These are phyloP conservation scores for Bipolaris oryzae DNA, from an alignment of 2,329 filamentous ascomycete species.

Conservation along the genomic window DNA sequence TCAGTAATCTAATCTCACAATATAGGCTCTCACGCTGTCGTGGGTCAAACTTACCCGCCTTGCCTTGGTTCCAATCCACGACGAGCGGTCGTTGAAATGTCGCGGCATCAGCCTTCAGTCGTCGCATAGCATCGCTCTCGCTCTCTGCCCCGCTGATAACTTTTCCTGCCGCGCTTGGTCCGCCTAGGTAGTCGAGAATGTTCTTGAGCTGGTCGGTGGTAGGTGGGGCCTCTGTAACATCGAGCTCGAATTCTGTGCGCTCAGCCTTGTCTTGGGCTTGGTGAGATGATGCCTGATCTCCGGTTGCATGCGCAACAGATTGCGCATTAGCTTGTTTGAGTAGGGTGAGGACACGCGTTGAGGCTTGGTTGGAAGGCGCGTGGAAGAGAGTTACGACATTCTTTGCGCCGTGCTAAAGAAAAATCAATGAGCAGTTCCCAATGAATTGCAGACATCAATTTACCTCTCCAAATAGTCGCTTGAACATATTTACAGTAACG, in stretches of 20 bases:
- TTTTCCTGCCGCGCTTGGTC: conserved; percentile 60
- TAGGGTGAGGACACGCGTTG: conserved; percentile 72
- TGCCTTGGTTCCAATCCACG: conserved; percentile 95
- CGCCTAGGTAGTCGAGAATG: conserved; percentile 81
- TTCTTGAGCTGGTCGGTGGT: conserved; percentile 82
- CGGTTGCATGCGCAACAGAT: conserved; percentile 69
- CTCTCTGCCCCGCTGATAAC: conserved; percentile 76
- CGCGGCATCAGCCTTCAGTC: conserved; percentile 71
- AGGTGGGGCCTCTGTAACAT: conserved; percentile 79
- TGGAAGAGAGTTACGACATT: conserved; percentile 98
- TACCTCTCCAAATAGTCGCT: conserved; percentile 57
- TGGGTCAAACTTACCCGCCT: conserved; percentile 61
- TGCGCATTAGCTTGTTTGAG: conserved; percentile 81
- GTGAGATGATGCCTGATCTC: conserved; percentile 75
- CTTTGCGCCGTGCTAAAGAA: conserved; percentile 53
- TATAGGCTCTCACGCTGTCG: not conserved
- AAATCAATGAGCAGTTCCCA: conserved; percentile 21
- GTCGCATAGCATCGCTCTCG: conserved; percentile 78
- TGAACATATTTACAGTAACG: conserved; percentile 48
- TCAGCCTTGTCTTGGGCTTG: conserved; percentile 63
- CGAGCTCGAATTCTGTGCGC: conserved; percentile 80
- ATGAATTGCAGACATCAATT: not conserved
- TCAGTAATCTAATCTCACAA: conserved; percentile 13
- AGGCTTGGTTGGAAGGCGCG: conserved; percentile 75
- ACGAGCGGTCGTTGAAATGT: conserved; percentile 80